Evolutionary conservation across 371 early-diverging fungal species (phyloP).

Genomic region (Rhizopus arrhizus): DNA sequence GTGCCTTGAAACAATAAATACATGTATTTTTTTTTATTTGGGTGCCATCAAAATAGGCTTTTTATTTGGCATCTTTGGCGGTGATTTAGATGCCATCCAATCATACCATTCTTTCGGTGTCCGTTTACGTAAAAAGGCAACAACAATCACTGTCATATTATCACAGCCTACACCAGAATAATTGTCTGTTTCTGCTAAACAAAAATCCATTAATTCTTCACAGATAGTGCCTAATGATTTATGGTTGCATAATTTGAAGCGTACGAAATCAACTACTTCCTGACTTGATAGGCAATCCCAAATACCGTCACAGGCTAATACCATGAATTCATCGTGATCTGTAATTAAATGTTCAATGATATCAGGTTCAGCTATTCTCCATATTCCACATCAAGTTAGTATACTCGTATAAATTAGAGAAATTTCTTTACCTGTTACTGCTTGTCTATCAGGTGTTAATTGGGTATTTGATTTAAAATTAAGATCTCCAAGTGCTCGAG

Average conservation of each 20-base stretch:
- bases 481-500: conserved; percentile 94
- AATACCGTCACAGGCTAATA: conserved; percentile 95
- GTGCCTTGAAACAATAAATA: conserved; percentile 27
- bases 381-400: no score
- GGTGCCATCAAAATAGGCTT: conserved; percentile 21
- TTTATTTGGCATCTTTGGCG: conserved; percentile 17
- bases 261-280: conserved; percentile 80
- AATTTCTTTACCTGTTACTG: conserved; percentile 71
- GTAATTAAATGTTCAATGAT: conserved; percentile 61
- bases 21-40: conserved; percentile 3
- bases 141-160: conserved; percentile 94
- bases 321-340: conserved; percentile 85
- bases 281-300: conserved; percentile 94
- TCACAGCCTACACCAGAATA: conserved; percentile 90
- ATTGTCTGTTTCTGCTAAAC: conserved; percentile 79
- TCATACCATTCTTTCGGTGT: conserved; percentile 68
- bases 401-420: no score
- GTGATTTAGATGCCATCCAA: conserved; percentile 34
- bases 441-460: conserved; percentile 79
- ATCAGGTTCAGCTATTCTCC: conserved; percentile 73
- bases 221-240: conserved; percentile 60
- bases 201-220: conserved; percentile 85
- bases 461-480: conserved; percentile 82
- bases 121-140: conserved; percentile 75
- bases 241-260: conserved; percentile 56